Evolutionary conservation across 2,329 filamentous ascomycete species (phyloP), one percentile per base, ranked within the genome.

Genomic region (Mariannaea elegans): DNA sequence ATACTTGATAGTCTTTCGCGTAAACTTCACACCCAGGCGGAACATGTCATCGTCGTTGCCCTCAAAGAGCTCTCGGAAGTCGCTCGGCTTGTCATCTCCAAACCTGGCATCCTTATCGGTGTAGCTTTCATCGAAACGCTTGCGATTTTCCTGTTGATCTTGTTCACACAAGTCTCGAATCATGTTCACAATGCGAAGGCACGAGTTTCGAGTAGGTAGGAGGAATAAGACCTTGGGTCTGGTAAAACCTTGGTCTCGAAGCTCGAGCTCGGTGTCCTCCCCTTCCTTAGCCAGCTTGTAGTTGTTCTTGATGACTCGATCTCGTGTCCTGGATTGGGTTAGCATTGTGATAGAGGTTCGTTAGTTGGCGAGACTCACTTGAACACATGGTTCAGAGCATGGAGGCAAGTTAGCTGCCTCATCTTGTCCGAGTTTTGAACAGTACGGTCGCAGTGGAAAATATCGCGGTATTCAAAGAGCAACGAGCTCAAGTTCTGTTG

Each of bases 41-140:
- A 98, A 99, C 86, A 96, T 95, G 78, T 99, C 95, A 73, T 98
- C 95, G 73, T 97, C 93, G 73, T 97, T 98, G 59, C 95, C 95
- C 62, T 90, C 90, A 72, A 99, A 99, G 0, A 98, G 83, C 56
- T 97, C 91, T 21, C 86, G 84, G 77, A 97, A 98, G 74, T 98
- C 95, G 3, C 89, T 90, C 0, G 95, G 90, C 72, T 93, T 92
- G 72, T 91, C 88, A 8, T 85, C 81, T 23, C 89, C 87, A 66
- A 93, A 90, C 36, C 86, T 87, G 41, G 70, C 59, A 19, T 91
- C 86, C 36, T 87, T 85, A 24, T 89, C 85, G 7, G 89, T 83
- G 76, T 94, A 99, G 2, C 86, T 87, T 56, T 97, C 94, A 34
- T 94, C 84, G 71, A 99, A 98, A 1, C 95, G 88, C 75, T 96